Base-by-base conservation (phyloP, 1,139 yeast species). In the Meyerozyma elateridarum region DNA sequence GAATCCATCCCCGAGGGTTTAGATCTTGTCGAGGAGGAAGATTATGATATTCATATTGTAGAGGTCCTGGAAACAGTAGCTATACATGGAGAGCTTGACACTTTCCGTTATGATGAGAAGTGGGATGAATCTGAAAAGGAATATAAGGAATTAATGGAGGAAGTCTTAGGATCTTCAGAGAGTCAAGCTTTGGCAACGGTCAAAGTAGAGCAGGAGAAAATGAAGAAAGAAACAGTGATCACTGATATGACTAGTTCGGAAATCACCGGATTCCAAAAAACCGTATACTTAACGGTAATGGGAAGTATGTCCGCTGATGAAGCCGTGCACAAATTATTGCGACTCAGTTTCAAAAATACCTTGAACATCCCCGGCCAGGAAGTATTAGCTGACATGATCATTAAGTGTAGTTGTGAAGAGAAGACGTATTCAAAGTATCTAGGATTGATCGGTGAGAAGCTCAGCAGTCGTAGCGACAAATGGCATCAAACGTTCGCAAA, bases 231-330 rank as follows among this genome's bases (percentile, higher is more conserved):
- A 24, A 34, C 27, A 24, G 48, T 49, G 22, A 64, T 80, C 32
- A 63, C 68, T 24, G 96, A 89, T 52, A 63, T 83, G 69, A 82
- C 96, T 0, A 82, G 81, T 34, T 59, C 78, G 1, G 79, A 77
- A 24, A 55, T 79, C 22, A 62, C 77, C 3, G 75, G 76, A 32
- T 74, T 76, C 42, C 84, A 87, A 42, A 84, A 87, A 48, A 73
- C 74, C 1, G 83, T 89, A 2, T 89, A 89, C 47, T 62, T 88
- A 29, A 81, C 93, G 0, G 64, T 91, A 19, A 88, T 85, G 84
- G 85, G 96, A n/a, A 80, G 96, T 35, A 75, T 89, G 78, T 81
- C 95, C 1, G 79, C 91, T 3, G 95, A 87, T 44, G 99, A 91
- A 62, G 93, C 95, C 1, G 88, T 85, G 0, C 97, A 89, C 55